phyloP scores from a whole-genome alignment of 768 basidiomycete species.

The Lanmaoa pseudosensibilis region DNA sequence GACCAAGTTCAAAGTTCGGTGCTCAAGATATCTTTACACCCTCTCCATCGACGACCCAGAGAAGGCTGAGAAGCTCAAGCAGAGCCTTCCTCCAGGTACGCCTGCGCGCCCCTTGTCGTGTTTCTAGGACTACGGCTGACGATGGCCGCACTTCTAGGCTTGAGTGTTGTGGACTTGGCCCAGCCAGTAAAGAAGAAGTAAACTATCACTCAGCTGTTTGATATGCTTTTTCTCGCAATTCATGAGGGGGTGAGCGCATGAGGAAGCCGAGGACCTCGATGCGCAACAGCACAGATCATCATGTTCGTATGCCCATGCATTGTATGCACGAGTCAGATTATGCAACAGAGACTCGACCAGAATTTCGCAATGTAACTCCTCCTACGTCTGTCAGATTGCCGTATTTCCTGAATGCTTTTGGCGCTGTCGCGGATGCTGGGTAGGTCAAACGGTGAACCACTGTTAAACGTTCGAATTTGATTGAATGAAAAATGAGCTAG shows the following conservation, averaged over 20 bases:
- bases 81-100: slow-evolving; percentile 92
- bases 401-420: background rate
- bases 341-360: slow-evolving; percentile 14
- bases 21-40: slow-evolving; percentile 97
- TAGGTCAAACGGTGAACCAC: background rate
- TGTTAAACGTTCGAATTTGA: background rate
- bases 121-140: background rate
- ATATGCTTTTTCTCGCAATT: slow-evolving; percentile 2
- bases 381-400: background rate
- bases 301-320: slow-evolving; percentile 23
- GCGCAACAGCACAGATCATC: slow-evolving; percentile 11
- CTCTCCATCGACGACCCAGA: slow-evolving; percentile 92
- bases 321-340: slow-evolving; percentile 18
- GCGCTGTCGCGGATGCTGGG: background rate
- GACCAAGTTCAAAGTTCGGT: slow-evolving; percentile 99
- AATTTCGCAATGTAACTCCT: background rate
- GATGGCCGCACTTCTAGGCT: slow-evolving; percentile 45
- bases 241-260: background rate
- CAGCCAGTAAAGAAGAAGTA: slow-evolving; percentile 68
- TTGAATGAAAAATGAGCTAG: background rate
- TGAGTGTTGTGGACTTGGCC: slow-evolving; percentile 70
- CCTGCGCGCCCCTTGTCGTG: background rate
- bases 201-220: slow-evolving; percentile 22
- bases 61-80: slow-evolving; percentile 97
- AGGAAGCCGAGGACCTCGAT: slow-evolving; percentile 4